A percentile compares a stretch with the other conserved stretches of the same genome.
These are phyloP conservation scores for Colletotrichum filicis DNA, from an alignment of 2,329 filamentous ascomycete genomes.

Conservation along the genomic window DNA sequence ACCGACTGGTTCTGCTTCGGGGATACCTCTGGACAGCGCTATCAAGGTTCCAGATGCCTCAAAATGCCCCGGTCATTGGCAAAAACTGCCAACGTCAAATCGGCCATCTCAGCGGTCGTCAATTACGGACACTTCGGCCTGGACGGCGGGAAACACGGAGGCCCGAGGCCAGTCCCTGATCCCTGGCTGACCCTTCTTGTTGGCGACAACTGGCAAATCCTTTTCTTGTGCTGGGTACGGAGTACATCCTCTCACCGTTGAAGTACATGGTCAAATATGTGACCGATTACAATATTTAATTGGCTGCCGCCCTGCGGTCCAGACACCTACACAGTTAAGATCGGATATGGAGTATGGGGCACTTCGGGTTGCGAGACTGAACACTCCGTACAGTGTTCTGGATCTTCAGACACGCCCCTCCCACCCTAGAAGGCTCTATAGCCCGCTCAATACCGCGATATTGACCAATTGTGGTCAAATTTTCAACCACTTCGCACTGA, in stretches of 20 bases:
- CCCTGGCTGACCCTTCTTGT: slow-evolving; percentile 18
- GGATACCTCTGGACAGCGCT: background rate
- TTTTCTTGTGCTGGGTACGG: background rate
- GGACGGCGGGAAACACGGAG: slow-evolving; percentile 20
- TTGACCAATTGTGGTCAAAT: slow-evolving; percentile 2
- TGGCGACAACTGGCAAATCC: background rate
- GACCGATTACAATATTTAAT: background rate
- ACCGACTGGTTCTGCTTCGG: background rate
- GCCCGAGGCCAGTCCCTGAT: slow-evolving; percentile 21
- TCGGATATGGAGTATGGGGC: background rate
- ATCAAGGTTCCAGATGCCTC: background rate
- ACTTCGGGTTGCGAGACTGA: background rate
- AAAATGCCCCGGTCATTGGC: background rate
- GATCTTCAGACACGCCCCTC: slow-evolving; percentile 14
- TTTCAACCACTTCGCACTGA: background rate
- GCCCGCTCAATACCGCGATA: background rate
- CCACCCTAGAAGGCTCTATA: background rate
- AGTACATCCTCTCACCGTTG: background rate
- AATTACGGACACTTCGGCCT: slow-evolving; percentile 20
- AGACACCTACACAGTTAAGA: background rate
- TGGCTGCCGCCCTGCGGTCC: slow-evolving; percentile 10
- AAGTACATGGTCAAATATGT: background rate
- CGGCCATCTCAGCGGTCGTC: slow-evolving; percentile 7
- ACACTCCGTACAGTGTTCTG: background rate
- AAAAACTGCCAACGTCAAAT: background rate